Percentiles rank a stretch among this genome's conserved stretches.
Evolutionary conservation across 441 rosid genomes (phyloP).

Genomic region (Gossypium trilobum): DNA sequence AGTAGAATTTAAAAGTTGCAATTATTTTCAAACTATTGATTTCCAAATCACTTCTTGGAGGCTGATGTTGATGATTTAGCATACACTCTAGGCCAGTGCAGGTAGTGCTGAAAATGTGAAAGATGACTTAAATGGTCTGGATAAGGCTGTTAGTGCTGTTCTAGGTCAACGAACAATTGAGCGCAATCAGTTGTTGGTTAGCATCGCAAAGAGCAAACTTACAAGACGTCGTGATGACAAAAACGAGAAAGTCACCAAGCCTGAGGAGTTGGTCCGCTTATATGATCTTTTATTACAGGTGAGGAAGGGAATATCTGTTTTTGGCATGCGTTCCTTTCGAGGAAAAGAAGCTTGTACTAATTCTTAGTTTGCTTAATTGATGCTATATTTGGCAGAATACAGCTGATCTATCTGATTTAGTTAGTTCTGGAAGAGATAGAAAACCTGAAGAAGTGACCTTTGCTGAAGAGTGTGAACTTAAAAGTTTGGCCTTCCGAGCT

Average conservation of each 20-base stretch:
- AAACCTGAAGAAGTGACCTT: constrained; percentile 81
- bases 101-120: constrained; percentile 87
- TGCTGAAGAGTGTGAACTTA: constrained; percentile 63
- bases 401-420: constrained; percentile 87
- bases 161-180: constrained; percentile 88
- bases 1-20: neutral
- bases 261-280: constrained; percentile 94
- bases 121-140: constrained; percentile 88
- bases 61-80: constrained; percentile 24
- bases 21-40: neutral
- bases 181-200: constrained; percentile 82
- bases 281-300: constrained; percentile 92
- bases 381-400: constrained; percentile 57
- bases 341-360: constrained; percentile 9
- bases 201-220: constrained; percentile 79
- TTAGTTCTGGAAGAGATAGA: constrained; percentile 90
- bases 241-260: constrained; percentile 77
- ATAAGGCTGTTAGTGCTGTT: constrained; percentile 86
- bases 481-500: constrained; percentile 74
- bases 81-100: constrained; percentile 59
- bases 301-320: constrained; percentile 6
- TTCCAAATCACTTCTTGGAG: constrained; percentile 5
- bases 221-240: constrained; percentile 75
- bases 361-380: constrained; percentile 15
- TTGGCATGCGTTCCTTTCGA: constrained; percentile 4